Evolutionary conservation across 129 eudicot species (phyloP).

Genomic region (Saussurea involucrata): DNA sequence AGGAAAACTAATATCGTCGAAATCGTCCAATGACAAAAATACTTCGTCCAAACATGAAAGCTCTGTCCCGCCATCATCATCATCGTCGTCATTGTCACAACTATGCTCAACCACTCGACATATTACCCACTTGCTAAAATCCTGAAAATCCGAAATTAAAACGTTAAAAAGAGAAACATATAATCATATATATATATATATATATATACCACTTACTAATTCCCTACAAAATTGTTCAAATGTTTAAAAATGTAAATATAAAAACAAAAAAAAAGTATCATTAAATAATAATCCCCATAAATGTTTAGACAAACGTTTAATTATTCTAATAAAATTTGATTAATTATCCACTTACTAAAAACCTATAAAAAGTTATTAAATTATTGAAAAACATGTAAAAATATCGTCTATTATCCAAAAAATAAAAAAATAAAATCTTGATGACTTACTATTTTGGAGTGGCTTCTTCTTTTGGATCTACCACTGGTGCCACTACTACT

Average conservation of each 20-base stretch:
- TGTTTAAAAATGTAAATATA: background rate
- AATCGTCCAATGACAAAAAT: conserved; percentile 84
- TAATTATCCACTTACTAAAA: background rate
- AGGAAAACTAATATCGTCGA: conserved; percentile 77
- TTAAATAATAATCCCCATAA: background rate
- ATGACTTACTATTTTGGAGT: conserved; percentile 50
- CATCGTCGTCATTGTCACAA: conserved; percentile 42
- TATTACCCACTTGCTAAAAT: conserved; percentile 79
- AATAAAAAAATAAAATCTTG: too few species aligned
- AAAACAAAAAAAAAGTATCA: background rate
- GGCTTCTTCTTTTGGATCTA: conserved; percentile 52
- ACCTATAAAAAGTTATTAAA: background rate
- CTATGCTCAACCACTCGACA: conserved; percentile 77
- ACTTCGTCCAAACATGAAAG: conserved; percentile 97
- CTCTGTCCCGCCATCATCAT: conserved; percentile 55
- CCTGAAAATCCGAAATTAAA: conserved; percentile 39
- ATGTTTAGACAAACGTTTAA: background rate
- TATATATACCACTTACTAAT: background rate
- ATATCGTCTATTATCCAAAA: background rate
- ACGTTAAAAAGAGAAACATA: background rate
- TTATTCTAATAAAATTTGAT: background rate
- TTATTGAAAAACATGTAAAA: background rate
- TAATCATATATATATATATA: background rate
- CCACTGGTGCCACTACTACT: conserved; percentile 23
- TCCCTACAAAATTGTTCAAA: background rate